Percentiles rank a stretch among this genome's conserved stretches.
Evolutionary conservation across 805 yeast species (phyloP).

Genomic region (Candida nemodendra): DNA sequence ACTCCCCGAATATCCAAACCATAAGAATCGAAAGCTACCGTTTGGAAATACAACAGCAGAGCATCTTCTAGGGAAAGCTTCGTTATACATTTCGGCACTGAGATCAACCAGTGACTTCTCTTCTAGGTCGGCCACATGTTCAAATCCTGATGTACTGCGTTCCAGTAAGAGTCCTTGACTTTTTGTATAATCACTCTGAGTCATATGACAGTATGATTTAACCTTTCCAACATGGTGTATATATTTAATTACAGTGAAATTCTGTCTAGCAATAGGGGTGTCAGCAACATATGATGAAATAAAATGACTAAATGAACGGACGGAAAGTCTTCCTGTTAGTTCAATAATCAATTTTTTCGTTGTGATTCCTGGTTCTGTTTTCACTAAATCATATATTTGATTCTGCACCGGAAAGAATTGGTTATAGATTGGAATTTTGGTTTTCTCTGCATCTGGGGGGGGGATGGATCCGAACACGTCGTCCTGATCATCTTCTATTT

Average conservation of each 20-base stretch:
- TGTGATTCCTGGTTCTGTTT: conserved; percentile 53
- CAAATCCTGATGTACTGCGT: conserved; percentile 1
- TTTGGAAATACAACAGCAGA: conserved; percentile 9
- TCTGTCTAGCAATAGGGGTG: conserved; percentile 17
- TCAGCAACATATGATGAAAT: conserved; percentile 14
- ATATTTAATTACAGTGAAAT: conserved; percentile 49
- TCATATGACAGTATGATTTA: conserved; percentile 66
- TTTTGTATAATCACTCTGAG: conserved; percentile 39
- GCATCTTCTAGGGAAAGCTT: conserved; percentile 10
- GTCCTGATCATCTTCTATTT: conserved; percentile 32
- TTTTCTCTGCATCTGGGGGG: conserved; percentile 22
- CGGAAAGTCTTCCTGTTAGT: conserved; percentile 56
- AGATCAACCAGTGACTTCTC: conserved; percentile 13
- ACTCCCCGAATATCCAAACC: conserved; percentile 19
- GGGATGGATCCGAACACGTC: conserved; percentile 27
- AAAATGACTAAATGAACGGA: conserved; percentile 27
- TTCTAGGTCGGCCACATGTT: conserved; percentile 1
- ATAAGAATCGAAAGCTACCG: conserved; percentile 8
- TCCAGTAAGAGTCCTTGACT: conserved; percentile 26
- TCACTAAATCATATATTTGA: conserved; percentile 53
- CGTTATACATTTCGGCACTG: conserved; percentile 13
- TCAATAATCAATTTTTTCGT: conserved; percentile 50
- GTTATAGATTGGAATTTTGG: conserved; percentile 40
- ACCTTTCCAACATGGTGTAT: conserved; percentile 73
- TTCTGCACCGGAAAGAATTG: conserved; percentile 59